Evolutionary conservation across 352 stramenopile species (phyloP).

Genomic region (Phytophthora capsici): DNA sequence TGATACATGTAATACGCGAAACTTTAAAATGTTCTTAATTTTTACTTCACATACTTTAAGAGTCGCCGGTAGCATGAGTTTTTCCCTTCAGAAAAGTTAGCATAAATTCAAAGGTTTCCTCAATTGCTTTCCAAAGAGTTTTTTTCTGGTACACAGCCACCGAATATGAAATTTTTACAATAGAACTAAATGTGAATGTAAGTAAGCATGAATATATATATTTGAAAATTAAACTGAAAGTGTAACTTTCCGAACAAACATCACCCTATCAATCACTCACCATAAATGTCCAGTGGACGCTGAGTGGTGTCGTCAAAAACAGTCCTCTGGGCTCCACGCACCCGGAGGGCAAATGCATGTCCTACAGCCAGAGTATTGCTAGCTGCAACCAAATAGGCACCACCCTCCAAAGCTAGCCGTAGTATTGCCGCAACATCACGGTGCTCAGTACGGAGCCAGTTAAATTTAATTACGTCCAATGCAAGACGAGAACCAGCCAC

Average conservation of each 20-base stretch:
- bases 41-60: too few species aligned
- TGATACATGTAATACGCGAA: too few species aligned
- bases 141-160: too few species aligned
- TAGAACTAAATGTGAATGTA: background rate
- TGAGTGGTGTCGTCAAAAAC: background rate
- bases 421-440: conserved; percentile 3
- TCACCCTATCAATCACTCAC: conserved; percentile 9
- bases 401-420: conserved; percentile 4
- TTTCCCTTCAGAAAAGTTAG: too few species aligned
- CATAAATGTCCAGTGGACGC: background rate
- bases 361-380: conserved; percentile 8
- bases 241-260: conserved; percentile 13
- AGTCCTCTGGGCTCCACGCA: background rate
- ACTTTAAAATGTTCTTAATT: too few species aligned
- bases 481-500: too few species aligned
- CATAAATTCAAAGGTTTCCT: too few species aligned
- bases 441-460: conserved; percentile 4
- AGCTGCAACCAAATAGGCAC: conserved; percentile 6
- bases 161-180: background rate
- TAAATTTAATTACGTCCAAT: too few species aligned
- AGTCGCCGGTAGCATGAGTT: too few species aligned
- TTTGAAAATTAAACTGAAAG: too few species aligned
- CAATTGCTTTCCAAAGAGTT: too few species aligned
- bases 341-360: conserved; percentile 9
- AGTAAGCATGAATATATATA: background rate